Evolutionary conservation across 768 basidiomycete species (phyloP).

Genomic region (Collybia sordida): DNA sequence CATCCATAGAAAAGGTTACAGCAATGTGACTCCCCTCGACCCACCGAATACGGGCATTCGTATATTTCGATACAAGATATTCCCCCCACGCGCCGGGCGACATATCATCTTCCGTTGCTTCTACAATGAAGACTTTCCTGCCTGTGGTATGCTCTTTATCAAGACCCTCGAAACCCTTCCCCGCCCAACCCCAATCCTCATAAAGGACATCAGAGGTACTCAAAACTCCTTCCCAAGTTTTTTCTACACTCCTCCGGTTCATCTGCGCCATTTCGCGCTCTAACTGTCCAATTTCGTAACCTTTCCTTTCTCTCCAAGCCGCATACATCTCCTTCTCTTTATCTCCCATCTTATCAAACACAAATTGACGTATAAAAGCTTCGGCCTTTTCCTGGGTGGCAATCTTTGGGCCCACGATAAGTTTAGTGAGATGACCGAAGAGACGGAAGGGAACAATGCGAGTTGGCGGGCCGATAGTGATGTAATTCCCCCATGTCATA

Average conservation of each 20-base stretch:
- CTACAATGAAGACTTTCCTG: slow-evolving; percentile 37
- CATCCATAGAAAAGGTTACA: slow-evolving; percentile 32
- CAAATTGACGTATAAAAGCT: slow-evolving; percentile 26
- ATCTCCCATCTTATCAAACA: slow-evolving; percentile 32
- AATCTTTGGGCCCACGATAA: slow-evolving; percentile 29
- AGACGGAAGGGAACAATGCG: slow-evolving; percentile 33
- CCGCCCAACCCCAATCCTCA: slow-evolving; percentile 40
- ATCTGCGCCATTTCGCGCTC: slow-evolving; percentile 34
- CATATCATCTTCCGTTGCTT: slow-evolving; percentile 31
- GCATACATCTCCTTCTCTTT: slow-evolving; percentile 34
- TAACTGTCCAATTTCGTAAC: slow-evolving; percentile 36
- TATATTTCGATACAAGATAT: slow-evolving; percentile 38
- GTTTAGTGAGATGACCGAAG: slow-evolving; percentile 21
- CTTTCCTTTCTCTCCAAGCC: slow-evolving; percentile 36
- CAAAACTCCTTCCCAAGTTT: slow-evolving; percentile 45
- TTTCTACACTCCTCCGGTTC: slow-evolving; percentile 37
- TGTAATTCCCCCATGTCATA: slow-evolving; percentile 40
- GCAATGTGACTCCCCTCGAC: slow-evolving; percentile 44
- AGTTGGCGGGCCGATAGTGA: slow-evolving; percentile 34
- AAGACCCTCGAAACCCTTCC: slow-evolving; percentile 31
- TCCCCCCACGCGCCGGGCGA: slow-evolving; percentile 30
- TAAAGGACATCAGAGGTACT: slow-evolving; percentile 31
- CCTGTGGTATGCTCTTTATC: slow-evolving; percentile 40
- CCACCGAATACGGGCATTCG: slow-evolving; percentile 33
- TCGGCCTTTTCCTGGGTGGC: slow-evolving; percentile 36